These are phyloP conservation scores for Collybia nuda DNA, from an alignment of 768 basidiomycete genomes.

Conservation along the genomic window DNA sequence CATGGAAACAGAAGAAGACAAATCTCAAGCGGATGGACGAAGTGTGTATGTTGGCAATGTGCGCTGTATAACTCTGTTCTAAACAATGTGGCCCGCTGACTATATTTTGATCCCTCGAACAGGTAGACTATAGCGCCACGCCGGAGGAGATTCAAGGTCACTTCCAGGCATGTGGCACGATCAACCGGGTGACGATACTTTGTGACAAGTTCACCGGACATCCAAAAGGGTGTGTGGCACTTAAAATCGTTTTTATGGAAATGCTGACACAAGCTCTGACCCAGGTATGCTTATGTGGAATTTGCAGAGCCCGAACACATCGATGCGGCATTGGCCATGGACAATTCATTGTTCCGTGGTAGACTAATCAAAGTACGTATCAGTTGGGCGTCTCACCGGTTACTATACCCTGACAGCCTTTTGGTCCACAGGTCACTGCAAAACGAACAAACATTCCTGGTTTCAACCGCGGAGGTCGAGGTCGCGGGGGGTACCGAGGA, in stretches of 20 bases:
- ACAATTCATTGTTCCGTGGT: constrained; percentile 94
- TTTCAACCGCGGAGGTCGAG: constrained; percentile 74
- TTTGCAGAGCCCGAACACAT: constrained; percentile 93
- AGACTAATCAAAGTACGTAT: constrained; percentile 79
- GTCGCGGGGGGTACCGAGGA: constrained; percentile 60
- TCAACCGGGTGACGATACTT: constrained; percentile 98
- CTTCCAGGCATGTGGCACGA: constrained; percentile 96
- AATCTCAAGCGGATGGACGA: constrained; percentile 73
- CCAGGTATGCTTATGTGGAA: constrained; percentile 96
- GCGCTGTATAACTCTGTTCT: constrained; percentile 28
- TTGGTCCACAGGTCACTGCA: constrained; percentile 70
- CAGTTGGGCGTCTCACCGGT: neutral
- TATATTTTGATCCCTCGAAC: constrained; percentile 5
- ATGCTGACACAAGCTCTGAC: constrained; percentile 3
- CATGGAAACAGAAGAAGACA: constrained; percentile 86
- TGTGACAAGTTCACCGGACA: constrained; percentile 99
- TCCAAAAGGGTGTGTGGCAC: constrained; percentile 81
- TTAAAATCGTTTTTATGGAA: constrained; percentile 5
- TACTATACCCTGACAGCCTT: neutral
- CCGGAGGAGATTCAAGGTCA: constrained; percentile 98
- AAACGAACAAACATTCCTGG: constrained; percentile 97
- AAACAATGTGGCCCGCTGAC: constrained; percentile 8
- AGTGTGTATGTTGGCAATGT: constrained; percentile 98
- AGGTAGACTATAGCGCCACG: constrained; percentile 98
- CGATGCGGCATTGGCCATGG: constrained; percentile 87